Conservation (phyloP, 2,329 filamentous ascomycete genomes). For the Cytospora schulzeri region DNA sequence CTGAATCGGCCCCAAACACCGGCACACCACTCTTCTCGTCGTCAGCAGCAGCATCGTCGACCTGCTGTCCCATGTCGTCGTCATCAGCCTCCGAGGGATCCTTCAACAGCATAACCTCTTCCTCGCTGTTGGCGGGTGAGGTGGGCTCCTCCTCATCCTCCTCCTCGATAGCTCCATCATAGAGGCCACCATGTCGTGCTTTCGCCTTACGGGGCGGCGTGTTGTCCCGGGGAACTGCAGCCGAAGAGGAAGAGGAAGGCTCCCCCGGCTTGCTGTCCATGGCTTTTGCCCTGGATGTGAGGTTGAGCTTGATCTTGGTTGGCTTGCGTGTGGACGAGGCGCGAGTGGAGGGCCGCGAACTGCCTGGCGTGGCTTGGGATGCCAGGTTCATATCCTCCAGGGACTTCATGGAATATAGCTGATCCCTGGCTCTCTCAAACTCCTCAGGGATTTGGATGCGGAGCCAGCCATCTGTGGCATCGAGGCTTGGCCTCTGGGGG, state of each 20-base stretch:
- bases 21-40: background rate
- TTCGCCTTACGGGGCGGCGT: background rate
- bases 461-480: background rate
- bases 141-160: background rate
- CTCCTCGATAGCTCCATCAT: background rate
- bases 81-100: background rate
- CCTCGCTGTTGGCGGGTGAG: background rate
- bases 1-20: background rate
- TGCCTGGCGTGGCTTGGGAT: background rate
- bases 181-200: too few species aligned
- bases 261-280: background rate
- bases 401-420: constrained; percentile 1
- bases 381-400: background rate
- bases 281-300: background rate
- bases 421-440: background rate
- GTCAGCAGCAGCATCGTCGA: background rate
- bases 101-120: constrained; percentile 13
- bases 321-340: background rate
- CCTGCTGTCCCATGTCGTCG: background rate
- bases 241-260: background rate
- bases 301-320: constrained; percentile 5
- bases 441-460: background rate
- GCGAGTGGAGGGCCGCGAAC: background rate
- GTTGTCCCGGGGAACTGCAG: background rate
- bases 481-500: background rate